Conservation (phyloP, 2,329 filamentous ascomycete genomes). For the Penicillium sp. region DNA sequence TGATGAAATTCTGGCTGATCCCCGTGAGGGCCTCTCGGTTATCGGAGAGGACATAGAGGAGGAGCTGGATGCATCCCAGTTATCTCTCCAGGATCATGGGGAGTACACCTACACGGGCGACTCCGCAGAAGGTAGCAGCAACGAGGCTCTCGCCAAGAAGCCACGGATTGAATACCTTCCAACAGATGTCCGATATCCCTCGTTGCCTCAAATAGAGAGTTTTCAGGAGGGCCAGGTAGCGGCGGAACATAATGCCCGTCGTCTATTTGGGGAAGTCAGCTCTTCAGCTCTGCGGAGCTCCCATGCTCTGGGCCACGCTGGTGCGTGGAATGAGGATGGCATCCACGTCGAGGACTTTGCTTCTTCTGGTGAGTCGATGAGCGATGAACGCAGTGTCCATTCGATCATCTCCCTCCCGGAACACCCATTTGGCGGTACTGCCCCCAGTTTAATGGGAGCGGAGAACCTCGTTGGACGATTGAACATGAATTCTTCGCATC, state of each 20-base stretch:
- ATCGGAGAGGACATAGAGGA: conserved; percentile 39
- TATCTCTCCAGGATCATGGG: conserved; percentile 54
- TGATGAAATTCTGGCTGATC: conserved; percentile 52
- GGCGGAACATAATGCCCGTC: conserved; percentile 31
- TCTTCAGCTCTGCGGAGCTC: conserved; percentile 52
- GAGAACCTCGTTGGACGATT: conserved; percentile 45
- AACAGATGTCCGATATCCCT: conserved; percentile 38
- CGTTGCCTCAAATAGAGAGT: conserved; percentile 38
- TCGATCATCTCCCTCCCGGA: conserved; percentile 36
- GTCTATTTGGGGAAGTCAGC: conserved; percentile 58
- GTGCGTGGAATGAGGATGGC: conserved; percentile 29
- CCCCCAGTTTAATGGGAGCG: conserved; percentile 45
- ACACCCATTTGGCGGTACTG: conserved; percentile 34
- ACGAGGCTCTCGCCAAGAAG: conserved; percentile 35
- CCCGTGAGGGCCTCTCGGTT: conserved; percentile 31
- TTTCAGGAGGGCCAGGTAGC: conserved; percentile 26
- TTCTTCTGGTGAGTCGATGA: conserved; percentile 40
- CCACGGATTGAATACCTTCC: conserved; percentile 30
- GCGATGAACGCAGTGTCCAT: conserved; percentile 33
- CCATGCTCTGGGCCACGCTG: conserved; percentile 39
- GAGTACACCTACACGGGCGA: conserved; percentile 23
- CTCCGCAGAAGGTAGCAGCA: conserved; percentile 31
- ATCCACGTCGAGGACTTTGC: conserved; percentile 37
- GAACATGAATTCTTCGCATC: conserved; percentile 44
- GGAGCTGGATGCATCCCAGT: conserved; percentile 53